Percentiles rank a stretch among this genome's conserved stretches.
phyloP scores from a whole-genome alignment of 2,329 filamentous ascomycete genomes.

The Penicillium sp. region DNA sequence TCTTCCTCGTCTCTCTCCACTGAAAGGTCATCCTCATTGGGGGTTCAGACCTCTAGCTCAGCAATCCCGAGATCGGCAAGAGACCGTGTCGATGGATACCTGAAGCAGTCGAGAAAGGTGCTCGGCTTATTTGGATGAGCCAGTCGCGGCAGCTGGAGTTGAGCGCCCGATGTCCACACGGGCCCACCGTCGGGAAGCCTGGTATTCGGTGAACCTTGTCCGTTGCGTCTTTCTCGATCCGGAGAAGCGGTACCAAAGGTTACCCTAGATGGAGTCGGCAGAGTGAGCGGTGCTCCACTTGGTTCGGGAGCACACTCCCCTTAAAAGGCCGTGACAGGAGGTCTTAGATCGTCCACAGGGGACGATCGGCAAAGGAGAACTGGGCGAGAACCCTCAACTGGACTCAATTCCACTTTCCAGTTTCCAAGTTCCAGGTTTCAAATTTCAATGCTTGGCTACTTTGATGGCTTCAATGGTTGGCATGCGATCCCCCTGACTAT shows the following conservation, averaged over 20 bases:
- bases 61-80: conserved; percentile 30
- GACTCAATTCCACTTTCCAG: background rate
- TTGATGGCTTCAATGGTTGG: too few species aligned
- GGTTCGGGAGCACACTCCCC: conserved; percentile 2
- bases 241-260: conserved; percentile 1
- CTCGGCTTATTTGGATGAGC: conserved; percentile 8
- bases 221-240: conserved; percentile 9
- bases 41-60: conserved; percentile 24
- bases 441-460: background rate
- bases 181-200: conserved; percentile 15
- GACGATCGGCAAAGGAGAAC: too few species aligned
- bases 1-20: too few species aligned
- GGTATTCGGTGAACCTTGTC: conserved; percentile 20
- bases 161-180: conserved; percentile 12
- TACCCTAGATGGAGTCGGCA: conserved; percentile 10
- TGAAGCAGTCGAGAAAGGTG: conserved; percentile 12
- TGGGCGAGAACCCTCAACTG: background rate
- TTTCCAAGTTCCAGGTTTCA: too few species aligned
- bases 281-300: conserved; percentile 17
- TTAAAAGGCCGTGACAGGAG: background rate
- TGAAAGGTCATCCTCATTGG: background rate
- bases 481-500: too few species aligned
- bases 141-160: conserved; percentile 11
- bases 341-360: background rate
- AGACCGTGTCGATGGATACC: conserved; percentile 26